These are phyloP conservation scores for Colletotrichum echinochloae DNA, from an alignment of 2,329 filamentous ascomycete genomes.

Conservation along the genomic window DNA sequence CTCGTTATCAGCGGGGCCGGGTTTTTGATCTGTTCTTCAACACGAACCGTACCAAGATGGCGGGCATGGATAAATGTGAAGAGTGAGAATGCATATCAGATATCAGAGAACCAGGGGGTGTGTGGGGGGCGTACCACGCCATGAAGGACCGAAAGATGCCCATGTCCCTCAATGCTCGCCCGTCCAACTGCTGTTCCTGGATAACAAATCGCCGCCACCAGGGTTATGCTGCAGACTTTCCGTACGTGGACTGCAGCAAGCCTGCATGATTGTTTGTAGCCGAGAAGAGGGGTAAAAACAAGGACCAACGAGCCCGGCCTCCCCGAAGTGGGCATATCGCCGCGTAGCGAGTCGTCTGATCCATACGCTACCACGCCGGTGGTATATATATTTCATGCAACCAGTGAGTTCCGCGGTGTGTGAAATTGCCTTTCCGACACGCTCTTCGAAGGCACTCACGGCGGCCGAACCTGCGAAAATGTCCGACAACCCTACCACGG, in stretches of 20 bases:
- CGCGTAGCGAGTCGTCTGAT: not conserved
- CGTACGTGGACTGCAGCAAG: not conserved
- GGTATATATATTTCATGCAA: conserved; percentile 1
- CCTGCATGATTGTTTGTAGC: not conserved
- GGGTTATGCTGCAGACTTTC: not conserved
- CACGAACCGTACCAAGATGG: not conserved
- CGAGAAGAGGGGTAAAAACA: conserved; percentile 20
- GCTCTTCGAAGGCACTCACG: accelerated
- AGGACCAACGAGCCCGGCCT: not conserved
- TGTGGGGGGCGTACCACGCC: not conserved
- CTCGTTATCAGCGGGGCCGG: not conserved
- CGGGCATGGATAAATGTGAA: not conserved
- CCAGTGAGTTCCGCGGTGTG: not conserved
- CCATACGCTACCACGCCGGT: not conserved
- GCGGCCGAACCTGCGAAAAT: not conserved
- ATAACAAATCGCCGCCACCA: not conserved
- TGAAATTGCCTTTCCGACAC: too few species aligned
- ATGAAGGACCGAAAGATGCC: not conserved
- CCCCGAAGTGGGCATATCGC: not conserved
- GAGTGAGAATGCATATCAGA: not conserved
- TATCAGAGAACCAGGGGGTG: not conserved
- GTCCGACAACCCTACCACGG: not conserved
- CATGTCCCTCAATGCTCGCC: not conserved
- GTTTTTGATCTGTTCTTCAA: not conserved
- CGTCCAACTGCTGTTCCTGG: not conserved